Evolutionary conservation across 164 flowering plant genomes (phyloP).

Genomic region (Magnolia sinica): DNA sequence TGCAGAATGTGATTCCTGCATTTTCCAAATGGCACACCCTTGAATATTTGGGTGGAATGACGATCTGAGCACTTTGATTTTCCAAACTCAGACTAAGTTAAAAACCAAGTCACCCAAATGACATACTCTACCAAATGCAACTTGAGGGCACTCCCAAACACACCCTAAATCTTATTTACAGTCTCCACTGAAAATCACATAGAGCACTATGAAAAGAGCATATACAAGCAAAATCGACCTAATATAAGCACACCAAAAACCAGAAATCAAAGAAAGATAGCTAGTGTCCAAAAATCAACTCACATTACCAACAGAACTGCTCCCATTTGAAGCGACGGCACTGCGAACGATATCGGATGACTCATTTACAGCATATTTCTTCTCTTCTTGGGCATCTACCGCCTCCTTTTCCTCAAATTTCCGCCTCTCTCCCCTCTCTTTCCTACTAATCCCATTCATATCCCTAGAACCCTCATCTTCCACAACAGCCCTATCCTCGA

Average conservation of each 20-base stretch:
- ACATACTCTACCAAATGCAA: not conserved
- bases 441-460: constrained; percentile 17
- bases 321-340: constrained; percentile 18
- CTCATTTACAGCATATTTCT: constrained; percentile 16
- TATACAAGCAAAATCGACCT: not conserved
- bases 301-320: constrained; percentile 42
- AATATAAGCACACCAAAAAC: not conserved
- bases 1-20: no score
- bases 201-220: not conserved
- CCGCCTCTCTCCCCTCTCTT: constrained; percentile 9
- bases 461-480: constrained; percentile 12
- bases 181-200: not conserved
- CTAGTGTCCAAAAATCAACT: constrained; percentile 24
- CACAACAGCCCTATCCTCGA: constrained; percentile 20
- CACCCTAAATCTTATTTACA: not conserved
- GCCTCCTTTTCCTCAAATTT: constrained; percentile 12
- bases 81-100: not conserved
- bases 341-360: not conserved
- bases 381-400: constrained; percentile 21
- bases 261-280: not conserved
- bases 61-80: not conserved
- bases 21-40: not conserved
- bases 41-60: not conserved
- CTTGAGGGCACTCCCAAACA: not conserved
- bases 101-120: not conserved